Evolutionary conservation across 2,329 filamentous ascomycete species (phyloP), one percentile per base, ranked within the genome.

Genomic region (Alternaria panax): DNA sequence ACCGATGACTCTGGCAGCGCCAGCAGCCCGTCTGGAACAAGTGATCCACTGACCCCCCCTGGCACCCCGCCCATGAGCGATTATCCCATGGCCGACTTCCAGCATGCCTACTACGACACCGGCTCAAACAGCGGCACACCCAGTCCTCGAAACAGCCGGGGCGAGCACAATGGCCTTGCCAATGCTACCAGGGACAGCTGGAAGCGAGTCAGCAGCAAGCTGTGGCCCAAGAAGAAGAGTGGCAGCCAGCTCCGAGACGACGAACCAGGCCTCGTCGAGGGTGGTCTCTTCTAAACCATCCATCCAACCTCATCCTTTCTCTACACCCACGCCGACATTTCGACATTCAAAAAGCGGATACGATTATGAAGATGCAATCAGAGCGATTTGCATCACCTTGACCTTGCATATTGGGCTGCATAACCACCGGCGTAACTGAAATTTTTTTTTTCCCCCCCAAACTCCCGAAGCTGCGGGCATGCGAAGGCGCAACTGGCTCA

Each of bases 11-110:
- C 85, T 59, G 85, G 84, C 56, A 86, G 85, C 83, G 58, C 59
- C 28, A 54, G 72, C 24, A 80, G 54, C 61, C 79, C 80, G 2
- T 80, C 51, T 81, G 86, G 32, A 76, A 83, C 48, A 25, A 80
- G 82, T 60, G 89, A 90, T 71, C 89, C 84, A 3, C 88, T 92
- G 82, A 93, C 91, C 4, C 91, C 91, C 1, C 90, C 90, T 2
- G 91, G 90, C 7, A 93, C 91, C 5, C 91, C 91, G 0, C 90
- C 90, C 1, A 91, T 91, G 32, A 75, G 66, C 63, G 74, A 77
- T 46, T 75, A 75, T 36, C 90, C 90, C 6, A 75, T 77, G 73
- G 68, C 62, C 11, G 77, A 79, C 47, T 75, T 72, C 42, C 68
- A 75, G 25, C 74, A 75, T 38, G 70, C 72, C 25, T 77, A 77